phyloP scores from a whole-genome alignment of 169 alveolate species.

The Eimeria maxima region DNA sequence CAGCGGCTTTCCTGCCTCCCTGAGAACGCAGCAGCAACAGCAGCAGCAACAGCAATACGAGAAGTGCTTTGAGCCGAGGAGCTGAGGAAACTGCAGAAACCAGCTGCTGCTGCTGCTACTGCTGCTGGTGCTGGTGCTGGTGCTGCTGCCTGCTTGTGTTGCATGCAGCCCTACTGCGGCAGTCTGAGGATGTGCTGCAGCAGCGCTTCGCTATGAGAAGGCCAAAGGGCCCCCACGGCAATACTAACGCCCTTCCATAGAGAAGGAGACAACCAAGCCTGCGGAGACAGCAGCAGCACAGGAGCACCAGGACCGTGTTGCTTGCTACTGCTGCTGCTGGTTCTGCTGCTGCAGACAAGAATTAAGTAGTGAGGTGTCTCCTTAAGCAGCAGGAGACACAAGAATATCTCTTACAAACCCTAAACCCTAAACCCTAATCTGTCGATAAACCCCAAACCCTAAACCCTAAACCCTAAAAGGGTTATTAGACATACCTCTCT shows the following conservation, averaged over 20 bases:
- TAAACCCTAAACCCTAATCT: conserved; percentile 47
- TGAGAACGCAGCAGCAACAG: conserved; percentile 31
- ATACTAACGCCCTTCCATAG: conserved; percentile 57
- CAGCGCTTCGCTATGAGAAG: conserved; percentile 52
- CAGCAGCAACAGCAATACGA: conserved; percentile 12
- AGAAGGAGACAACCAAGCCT: conserved; percentile 56
- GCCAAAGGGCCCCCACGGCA: conserved; percentile 66
- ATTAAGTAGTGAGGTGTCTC: too few relatives aligned
- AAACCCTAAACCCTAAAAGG: not conserved
- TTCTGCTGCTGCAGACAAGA: not conserved
- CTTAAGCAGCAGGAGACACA: not conserved
- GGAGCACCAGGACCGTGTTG: not conserved
- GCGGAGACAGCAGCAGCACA: not conserved
- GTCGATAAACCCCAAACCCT: conserved; percentile 36
- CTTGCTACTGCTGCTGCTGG: not conserved
- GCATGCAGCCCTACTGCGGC: conserved; percentile 37
- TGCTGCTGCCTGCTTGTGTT: not conserved
- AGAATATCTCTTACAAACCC: not conserved
- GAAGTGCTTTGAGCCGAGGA: not conserved
- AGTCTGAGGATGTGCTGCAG: conserved; percentile 64
- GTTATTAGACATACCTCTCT: not conserved
- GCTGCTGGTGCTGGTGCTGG: too few relatives aligned
- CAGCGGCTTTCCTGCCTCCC: conserved; percentile 71
- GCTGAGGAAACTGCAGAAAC: not conserved
- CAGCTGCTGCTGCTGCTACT: not conserved